Conservation (phyloP, 2,329 filamentous ascomycete genomes). For the Niveomyces coronatus region DNA sequence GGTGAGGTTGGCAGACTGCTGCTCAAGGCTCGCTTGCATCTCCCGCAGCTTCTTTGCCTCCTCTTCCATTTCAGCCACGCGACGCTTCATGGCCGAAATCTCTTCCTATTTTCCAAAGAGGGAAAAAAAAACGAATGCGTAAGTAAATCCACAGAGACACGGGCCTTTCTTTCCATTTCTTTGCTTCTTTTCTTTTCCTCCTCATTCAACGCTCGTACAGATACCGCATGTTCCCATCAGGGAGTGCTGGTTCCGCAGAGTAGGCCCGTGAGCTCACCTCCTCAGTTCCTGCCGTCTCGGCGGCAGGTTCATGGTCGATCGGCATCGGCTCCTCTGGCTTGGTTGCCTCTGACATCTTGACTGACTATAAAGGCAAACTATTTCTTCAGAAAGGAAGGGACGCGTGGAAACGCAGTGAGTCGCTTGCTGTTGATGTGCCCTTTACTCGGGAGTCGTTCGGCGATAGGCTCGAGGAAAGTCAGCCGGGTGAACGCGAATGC, state of each 20-base stretch:
- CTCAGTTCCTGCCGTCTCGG: conserved; percentile 9
- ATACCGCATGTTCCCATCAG: not conserved
- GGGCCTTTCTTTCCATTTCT: not conserved
- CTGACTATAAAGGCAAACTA: not conserved
- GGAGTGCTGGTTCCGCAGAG: too few species aligned
- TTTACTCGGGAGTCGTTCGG: too few species aligned
- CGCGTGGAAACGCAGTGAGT: not conserved
- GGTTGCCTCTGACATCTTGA: conserved; percentile 9
- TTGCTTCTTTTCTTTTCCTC: not conserved
- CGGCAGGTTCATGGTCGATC: conserved; percentile 8
- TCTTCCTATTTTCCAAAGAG: conserved; percentile 60
- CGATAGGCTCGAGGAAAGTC: too few species aligned
- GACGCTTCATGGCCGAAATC: conserved; percentile 77
- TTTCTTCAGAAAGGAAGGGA: not conserved
- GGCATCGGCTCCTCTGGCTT: conserved; percentile 10
- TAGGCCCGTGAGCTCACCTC: conserved; percentile 10
- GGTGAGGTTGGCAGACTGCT: conserved; percentile 69
- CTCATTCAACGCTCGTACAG: not conserved
- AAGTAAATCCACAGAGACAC: conserved; percentile 4
- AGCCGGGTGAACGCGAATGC: too few species aligned
- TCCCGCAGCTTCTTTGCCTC: conserved; percentile 78
- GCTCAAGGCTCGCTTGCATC: conserved; percentile 79
- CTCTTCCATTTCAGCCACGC: conserved; percentile 84
- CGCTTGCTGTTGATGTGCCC: not conserved
- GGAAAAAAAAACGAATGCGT: conserved; percentile 2